These are phyloP conservation scores for Cystofilobasidium bisporidii DNA, from an alignment of 768 basidiomycete genomes.

Conservation along the genomic window DNA sequence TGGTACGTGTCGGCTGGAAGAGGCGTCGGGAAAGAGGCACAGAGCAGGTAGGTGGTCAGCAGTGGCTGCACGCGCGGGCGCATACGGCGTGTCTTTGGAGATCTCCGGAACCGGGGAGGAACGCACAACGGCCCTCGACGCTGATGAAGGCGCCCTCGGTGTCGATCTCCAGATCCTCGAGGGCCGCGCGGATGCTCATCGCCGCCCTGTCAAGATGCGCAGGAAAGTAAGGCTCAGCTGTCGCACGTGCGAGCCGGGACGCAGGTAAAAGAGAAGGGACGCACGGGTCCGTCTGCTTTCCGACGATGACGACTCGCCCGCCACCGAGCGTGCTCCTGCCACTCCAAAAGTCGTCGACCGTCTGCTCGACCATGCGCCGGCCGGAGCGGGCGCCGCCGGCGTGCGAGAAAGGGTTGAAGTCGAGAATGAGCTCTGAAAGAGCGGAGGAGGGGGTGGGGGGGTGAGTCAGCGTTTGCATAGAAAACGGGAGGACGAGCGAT, in stretches of 20 bases:
- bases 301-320: background rate
- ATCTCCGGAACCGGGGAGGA: no score
- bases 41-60: background rate
- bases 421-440: conserved; percentile 8
- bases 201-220: background rate
- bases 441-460: no score
- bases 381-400: background rate
- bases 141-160: background rate
- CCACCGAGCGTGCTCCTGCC: background rate
- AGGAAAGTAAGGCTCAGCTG: background rate
- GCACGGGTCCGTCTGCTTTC: background rate
- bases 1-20: background rate
- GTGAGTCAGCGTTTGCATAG: no score
- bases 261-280: no score
- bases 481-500: no score
- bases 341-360: conserved; percentile 1
- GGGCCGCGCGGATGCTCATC: background rate
- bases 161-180: background rate
- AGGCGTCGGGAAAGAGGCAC: background rate
- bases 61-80: no score
- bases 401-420: conserved; percentile 2
- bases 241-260: no score
- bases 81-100: no score
- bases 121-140: conserved; percentile 3
- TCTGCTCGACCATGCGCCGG: conserved; percentile 2